These are phyloP conservation scores for Fusarium nisikadoi DNA, from an alignment of 2,329 filamentous ascomycete genomes.

Conservation along the genomic window DNA sequence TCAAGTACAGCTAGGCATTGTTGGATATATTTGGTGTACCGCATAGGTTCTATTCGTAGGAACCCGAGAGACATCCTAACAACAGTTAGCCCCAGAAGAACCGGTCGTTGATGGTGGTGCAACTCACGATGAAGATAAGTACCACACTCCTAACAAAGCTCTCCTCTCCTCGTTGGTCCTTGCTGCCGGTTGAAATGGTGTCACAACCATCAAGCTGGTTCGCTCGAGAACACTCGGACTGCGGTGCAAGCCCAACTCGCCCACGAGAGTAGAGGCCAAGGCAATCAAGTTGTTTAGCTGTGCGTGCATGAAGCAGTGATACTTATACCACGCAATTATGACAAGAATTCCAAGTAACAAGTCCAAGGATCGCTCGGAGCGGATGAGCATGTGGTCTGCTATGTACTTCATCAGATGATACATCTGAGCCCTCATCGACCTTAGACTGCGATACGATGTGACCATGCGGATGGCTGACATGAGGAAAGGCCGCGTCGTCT, in stretches of 20 bases:
- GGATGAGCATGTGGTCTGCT: slow-evolving; percentile 60
- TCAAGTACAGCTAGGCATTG: slow-evolving; percentile 61
- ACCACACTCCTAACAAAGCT: slow-evolving; percentile 65
- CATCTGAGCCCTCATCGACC: slow-evolving; percentile 62
- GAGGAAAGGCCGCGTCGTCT: slow-evolving; percentile 57
- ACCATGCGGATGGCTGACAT: slow-evolving; percentile 63
- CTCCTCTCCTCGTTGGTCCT: slow-evolving; percentile 64
- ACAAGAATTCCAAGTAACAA: slow-evolving; percentile 61
- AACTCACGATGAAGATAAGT: slow-evolving; percentile 62
- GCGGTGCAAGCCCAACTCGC: slow-evolving; percentile 59
- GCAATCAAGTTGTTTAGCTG: slow-evolving; percentile 63
- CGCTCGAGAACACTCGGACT: slow-evolving; percentile 55
- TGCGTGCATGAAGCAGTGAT: slow-evolving; percentile 64
- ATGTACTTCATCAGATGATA: slow-evolving; percentile 58
- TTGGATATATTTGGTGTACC: slow-evolving; percentile 63
- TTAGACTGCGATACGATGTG: slow-evolving; percentile 57
- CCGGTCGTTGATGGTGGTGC: fast-evolving
- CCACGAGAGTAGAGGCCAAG: slow-evolving; percentile 58
- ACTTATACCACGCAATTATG: slow-evolving; percentile 63
- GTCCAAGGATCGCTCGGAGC: slow-evolving; percentile 62
- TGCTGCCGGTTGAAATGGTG: slow-evolving; percentile 50
- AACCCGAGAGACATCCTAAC: slow-evolving; percentile 56
- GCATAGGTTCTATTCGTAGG: slow-evolving; percentile 58
- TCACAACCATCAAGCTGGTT: slow-evolving; percentile 55
- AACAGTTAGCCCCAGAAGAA: slow-evolving; percentile 7